These are phyloP conservation scores for Teratosphaeriaceae sp. DNA, from an alignment of 2,329 filamentous ascomycete species.

Conservation along the genomic window DNA sequence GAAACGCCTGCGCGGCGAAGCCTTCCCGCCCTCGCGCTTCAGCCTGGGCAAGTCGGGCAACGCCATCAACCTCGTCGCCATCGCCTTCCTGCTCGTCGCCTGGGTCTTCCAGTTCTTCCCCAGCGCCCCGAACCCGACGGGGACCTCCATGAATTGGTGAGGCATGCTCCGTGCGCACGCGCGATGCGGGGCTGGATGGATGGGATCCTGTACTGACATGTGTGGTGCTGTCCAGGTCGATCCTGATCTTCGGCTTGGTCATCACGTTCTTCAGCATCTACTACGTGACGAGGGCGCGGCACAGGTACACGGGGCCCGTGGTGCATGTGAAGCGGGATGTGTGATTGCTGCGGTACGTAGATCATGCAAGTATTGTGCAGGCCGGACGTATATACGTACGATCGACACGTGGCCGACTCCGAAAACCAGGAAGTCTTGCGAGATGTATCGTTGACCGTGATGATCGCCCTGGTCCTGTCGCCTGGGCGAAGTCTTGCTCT, in stretches of 20 bases:
- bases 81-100: conserved; percentile 39
- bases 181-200: neutral
- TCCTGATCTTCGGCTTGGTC: conserved; percentile 36
- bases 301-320: conserved; percentile 19
- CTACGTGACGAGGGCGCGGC: conserved; percentile 29
- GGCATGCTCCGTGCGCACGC: neutral
- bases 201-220: too few species aligned
- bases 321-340: conserved; percentile 5
- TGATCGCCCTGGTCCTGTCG: too few species aligned
- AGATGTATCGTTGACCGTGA: too few species aligned
- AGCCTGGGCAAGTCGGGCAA: conserved; percentile 34
- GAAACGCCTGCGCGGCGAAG: conserved; percentile 28
- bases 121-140: conserved; percentile 25
- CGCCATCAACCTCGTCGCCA: conserved; percentile 30
- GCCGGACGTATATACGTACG: too few species aligned
- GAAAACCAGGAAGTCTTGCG: too few species aligned
- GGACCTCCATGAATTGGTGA: conserved; percentile 46
- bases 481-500: too few species aligned
- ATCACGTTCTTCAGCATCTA: conserved; percentile 38
- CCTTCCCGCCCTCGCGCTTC: conserved; percentile 32
- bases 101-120: conserved; percentile 48
- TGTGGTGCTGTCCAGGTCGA: too few species aligned
- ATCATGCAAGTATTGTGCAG: too few species aligned
- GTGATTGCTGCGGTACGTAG: too few species aligned
- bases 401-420: too few species aligned